Evolutionary conservation across 306 rosid genomes (phyloP).

Genomic region (Vicia villosa): DNA sequence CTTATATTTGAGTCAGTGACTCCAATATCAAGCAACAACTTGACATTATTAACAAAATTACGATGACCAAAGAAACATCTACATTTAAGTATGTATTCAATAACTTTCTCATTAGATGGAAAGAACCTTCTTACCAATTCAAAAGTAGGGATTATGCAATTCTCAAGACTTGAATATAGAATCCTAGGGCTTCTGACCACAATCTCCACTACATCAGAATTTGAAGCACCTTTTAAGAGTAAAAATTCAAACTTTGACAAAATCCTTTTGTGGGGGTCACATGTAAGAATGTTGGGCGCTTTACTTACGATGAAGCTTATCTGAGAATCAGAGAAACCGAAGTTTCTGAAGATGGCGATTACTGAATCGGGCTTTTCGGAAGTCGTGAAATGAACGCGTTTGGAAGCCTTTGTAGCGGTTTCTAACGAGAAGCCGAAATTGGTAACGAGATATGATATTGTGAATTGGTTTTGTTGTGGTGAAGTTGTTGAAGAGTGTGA

Average conservation of each 20-base stretch:
- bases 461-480: too few relatives aligned
- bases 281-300: background rate
- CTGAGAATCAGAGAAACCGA: background rate
- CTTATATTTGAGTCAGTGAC: background rate
- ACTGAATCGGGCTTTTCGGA: background rate
- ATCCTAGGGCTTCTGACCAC: background rate
- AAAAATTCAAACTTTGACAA: constrained; percentile 2
- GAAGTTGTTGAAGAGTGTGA: too few relatives aligned
- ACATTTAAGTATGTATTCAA: too few relatives aligned
- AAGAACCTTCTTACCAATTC: background rate
- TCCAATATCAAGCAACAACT: background rate
- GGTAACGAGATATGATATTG: background rate
- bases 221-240: background rate
- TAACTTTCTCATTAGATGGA: background rate
- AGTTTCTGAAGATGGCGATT: background rate
- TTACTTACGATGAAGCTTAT: background rate
- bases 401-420: background rate
- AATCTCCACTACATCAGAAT: background rate
- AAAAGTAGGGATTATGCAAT: background rate
- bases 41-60: too few relatives aligned
- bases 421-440: background rate
- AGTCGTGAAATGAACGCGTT: background rate
- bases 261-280: background rate
- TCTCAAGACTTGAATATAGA: background rate
- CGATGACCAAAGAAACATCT: too few relatives aligned